These are phyloP conservation scores for Guillardia theta DNA, from an alignment of 78 protist species.

Conservation along the genomic window DNA sequence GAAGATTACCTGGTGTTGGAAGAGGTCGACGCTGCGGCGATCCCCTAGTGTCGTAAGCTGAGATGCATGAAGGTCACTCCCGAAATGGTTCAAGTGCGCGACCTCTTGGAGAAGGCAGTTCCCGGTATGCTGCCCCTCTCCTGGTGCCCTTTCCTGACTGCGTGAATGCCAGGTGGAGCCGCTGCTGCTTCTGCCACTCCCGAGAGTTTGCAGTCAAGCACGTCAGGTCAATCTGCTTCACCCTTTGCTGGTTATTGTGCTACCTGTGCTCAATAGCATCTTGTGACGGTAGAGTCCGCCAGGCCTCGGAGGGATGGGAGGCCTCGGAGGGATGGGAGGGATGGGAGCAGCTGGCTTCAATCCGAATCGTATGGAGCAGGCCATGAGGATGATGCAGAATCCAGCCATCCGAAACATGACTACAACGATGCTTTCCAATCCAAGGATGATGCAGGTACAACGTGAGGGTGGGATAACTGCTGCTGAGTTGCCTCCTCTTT, in stretches of 20 bases:
- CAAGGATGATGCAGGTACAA: neutral
- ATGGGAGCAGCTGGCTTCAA: neutral
- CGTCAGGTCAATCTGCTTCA: too few relatives aligned
- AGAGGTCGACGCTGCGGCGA: neutral
- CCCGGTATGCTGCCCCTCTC: neutral
- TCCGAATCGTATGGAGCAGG: neutral
- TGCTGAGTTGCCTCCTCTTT: neutral
- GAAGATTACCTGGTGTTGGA: neutral
- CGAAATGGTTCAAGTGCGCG: neutral
- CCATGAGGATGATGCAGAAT: slow-evolving; percentile 10
- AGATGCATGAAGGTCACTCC: neutral
- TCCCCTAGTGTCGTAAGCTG: neutral
- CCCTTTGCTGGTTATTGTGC: too few relatives aligned
- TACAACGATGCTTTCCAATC: neutral
- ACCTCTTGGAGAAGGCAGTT: neutral
- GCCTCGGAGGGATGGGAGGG: neutral
- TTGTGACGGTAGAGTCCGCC: too few relatives aligned
- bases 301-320: neutral
- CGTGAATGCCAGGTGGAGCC: neutral
- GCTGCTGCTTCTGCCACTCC: neutral
- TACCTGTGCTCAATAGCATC: too few relatives aligned
- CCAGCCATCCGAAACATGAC: neutral
- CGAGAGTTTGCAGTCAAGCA: too few relatives aligned
- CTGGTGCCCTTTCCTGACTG: neutral
- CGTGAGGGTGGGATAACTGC: neutral